Evolutionary conservation across 2,329 filamentous ascomycete species (phyloP).

Genomic region (Pseudopyrenochaeta lycopersici): DNA sequence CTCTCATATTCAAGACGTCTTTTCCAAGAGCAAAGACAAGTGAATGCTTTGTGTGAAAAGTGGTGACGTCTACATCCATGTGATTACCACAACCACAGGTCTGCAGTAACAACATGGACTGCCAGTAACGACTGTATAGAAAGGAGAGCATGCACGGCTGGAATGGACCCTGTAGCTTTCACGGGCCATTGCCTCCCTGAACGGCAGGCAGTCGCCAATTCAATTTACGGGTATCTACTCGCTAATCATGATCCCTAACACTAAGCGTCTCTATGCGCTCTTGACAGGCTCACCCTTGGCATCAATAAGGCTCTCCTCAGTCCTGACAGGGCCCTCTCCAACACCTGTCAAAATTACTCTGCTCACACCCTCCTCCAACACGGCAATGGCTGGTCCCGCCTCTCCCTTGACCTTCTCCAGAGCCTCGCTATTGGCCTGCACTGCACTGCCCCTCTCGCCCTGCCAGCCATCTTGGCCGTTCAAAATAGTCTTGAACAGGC

Average conservation of each 20-base stretch:
- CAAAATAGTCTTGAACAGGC: constrained; percentile 76
- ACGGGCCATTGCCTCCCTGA: no score
- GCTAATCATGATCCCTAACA: not conserved
- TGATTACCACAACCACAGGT: no score
- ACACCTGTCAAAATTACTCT: constrained; percentile 91
- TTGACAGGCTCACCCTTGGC: constrained; percentile 59
- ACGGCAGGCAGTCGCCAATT: not conserved
- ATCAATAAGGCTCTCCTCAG: constrained; percentile 78
- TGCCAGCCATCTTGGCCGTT: constrained; percentile 76
- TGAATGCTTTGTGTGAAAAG: no score
- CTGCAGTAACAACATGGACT: no score
- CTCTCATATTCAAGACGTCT: no score
- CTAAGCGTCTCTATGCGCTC: constrained; percentile 7
- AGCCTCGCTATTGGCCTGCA: constrained; percentile 61
- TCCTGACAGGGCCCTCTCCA: constrained; percentile 85
- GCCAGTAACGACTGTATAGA: no score
- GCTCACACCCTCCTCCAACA: constrained; percentile 80
- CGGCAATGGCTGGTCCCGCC: constrained; percentile 48
- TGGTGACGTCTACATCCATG: no score
- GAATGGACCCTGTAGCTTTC: no score
- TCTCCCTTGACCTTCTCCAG: constrained; percentile 68
- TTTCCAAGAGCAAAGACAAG: no score
- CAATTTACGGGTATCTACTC: constrained; percentile 9
- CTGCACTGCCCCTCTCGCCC: constrained; percentile 59
- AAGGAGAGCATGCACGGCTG: no score